Evolutionary conservation across 2,329 filamentous ascomycete species (phyloP), one percentile per base, ranked within the genome.

Genomic region (Verticillium klebahnii): DNA sequence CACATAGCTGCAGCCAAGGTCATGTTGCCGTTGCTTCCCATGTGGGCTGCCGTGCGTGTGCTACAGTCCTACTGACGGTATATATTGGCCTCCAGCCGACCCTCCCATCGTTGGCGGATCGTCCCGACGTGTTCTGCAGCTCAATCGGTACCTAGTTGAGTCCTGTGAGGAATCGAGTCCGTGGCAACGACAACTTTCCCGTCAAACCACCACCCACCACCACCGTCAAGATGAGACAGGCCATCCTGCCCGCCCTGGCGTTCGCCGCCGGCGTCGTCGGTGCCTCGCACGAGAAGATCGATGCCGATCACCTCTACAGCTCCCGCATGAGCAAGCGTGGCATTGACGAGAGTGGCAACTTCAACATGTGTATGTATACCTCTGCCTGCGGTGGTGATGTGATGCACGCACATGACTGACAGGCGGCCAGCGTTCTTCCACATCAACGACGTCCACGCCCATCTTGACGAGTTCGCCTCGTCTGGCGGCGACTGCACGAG

Each of bases 361-460:
- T 79, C 70, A 85, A 85, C 69, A 80, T 85, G 62, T 84, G 75
- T 77, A 72, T 36, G 75, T 68, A 15, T 5, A 2, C 14, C 29
- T n/a, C 3, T 5, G 5, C 14, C 29, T n/a, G 9, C 5, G 1
- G 6, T 32, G 15, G 12, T 40, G 34, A 12, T 14, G n/a, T 19
- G 14, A 17, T 36, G 19, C 23, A 17, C 15, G 12, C 55, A 17
- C 23, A n/a, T 34, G 17, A 15, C 34, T 37, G 23, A 31, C 37
- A 19, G 37, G 11, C 31, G 9, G 7, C 5, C 60, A 79, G 77
- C 86, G 7, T 88, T 89, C 75, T 89, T 88, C 74, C 87, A 89
- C 71, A 80, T 89, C 77, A 89, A 89, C 69, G 87, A 89, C 69
- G 85, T 89, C 15, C 87, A 89, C 70, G 82, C 87, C 15, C 87